A percentile compares a stretch with the other conserved stretches of the same genome.
Evolutionary conservation across 345 rosid genomes (phyloP).

Genomic region (Jatropha curcas): DNA sequence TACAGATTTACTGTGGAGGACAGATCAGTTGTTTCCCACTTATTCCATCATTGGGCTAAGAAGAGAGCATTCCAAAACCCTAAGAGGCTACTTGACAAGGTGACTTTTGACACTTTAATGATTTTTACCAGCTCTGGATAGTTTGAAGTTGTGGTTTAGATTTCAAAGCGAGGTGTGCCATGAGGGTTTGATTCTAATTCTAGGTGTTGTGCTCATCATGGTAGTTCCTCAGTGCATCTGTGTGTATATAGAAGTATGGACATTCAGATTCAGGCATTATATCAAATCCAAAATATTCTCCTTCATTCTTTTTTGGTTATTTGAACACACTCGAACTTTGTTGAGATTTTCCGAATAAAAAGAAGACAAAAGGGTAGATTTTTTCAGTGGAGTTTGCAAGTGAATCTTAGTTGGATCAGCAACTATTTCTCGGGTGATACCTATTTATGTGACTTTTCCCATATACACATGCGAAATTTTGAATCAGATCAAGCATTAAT

Average conservation of each 20-base stretch:
- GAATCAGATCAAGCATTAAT: neutral
- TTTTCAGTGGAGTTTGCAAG: neutral
- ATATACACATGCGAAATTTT: neutral
- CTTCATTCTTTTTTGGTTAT: neutral
- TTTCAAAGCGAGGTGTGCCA: no score
- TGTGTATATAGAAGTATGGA: no score
- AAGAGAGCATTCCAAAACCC: slow-evolving; percentile 86
- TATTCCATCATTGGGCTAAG: slow-evolving; percentile 95
- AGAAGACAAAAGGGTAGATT: neutral
- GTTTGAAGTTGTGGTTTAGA: no score
- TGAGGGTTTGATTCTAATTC: no score
- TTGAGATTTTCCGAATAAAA: neutral
- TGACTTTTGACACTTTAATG: slow-evolving; percentile 17
- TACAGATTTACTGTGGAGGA: slow-evolving; percentile 77
- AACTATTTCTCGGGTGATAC: no score
- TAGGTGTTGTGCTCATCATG: no score
- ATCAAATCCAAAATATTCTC: neutral
- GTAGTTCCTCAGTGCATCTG: no score
- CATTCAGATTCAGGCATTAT: no score
- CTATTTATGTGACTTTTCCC: neutral
- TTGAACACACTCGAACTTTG: neutral
- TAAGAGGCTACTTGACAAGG: slow-evolving; percentile 83
- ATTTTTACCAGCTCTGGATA: slow-evolving; percentile 17
- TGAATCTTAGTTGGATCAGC: neutral
- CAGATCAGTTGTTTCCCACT: slow-evolving; percentile 77